Evolutionary conservation across 805 yeast species (phyloP).

Genomic region (Barnettozyma sucrosica): DNA sequence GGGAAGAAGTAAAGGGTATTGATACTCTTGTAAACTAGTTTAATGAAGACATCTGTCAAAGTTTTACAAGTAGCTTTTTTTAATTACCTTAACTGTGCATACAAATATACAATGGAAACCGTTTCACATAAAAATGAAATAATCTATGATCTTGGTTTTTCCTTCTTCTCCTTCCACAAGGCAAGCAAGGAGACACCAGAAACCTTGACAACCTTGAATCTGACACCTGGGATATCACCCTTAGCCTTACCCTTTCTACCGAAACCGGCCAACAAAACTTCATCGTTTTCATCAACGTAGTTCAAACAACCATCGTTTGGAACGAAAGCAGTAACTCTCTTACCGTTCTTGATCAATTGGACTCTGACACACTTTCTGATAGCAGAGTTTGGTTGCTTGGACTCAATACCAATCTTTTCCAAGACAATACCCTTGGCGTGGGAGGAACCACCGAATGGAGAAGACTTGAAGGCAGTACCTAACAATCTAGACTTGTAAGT

Average conservation of each 20-base stretch:
- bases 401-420: constrained; percentile 99
- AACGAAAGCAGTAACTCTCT: constrained; percentile 99
- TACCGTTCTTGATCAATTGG: constrained; percentile 99
- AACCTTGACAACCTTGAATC: constrained; percentile 99
- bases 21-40: background rate
- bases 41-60: background rate
- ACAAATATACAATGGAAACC: constrained; percentile 23
- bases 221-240: constrained; percentile 99
- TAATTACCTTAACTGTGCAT: constrained; percentile 24
- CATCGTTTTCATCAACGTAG: constrained; percentile 99
- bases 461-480: constrained; percentile 99
- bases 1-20: constrained; percentile 20
- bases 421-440: constrained; percentile 99
- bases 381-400: constrained; percentile 99
- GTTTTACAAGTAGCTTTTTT: background rate
- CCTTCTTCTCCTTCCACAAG: constrained; percentile 99
- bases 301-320: constrained; percentile 99
- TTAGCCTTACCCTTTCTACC: constrained; percentile 99
- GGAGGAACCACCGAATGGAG: constrained; percentile 99
- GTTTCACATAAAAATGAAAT: constrained; percentile 10
- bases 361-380: constrained; percentile 99
- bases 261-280: constrained; percentile 99
- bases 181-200: constrained; percentile 99
- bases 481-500: constrained; percentile 97
- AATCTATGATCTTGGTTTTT: constrained; percentile 97